Evolutionary conservation across 2,329 filamentous ascomycete species (phyloP).

Genomic region (Penicillium sp.): DNA sequence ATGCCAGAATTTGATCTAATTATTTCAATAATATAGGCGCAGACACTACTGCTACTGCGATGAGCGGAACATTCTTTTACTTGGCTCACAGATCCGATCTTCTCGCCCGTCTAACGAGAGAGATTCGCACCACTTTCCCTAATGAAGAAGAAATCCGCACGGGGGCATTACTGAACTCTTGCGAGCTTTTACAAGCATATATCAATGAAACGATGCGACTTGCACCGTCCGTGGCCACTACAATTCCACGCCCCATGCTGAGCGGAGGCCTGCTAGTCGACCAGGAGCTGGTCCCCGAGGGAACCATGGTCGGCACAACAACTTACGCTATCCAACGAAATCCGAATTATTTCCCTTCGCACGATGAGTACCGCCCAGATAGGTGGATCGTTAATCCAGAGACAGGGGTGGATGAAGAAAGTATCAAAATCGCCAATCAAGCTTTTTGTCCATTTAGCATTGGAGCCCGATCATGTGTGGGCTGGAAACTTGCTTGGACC

Average conservation of each 20-base stretch:
- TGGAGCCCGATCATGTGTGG: slow-evolving; percentile 8
- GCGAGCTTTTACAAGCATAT: slow-evolving; percentile 9
- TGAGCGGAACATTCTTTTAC: slow-evolving; percentile 8
- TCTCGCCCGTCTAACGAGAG: not conserved
- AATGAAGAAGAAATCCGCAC: slow-evolving; percentile 4
- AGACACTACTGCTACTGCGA: slow-evolving; percentile 7
- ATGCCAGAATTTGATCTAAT: not conserved
- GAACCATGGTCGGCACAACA: slow-evolving; percentile 9
- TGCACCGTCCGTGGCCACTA: not conserved
- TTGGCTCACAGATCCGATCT: slow-evolving; percentile 4
- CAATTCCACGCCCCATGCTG: slow-evolving; percentile 3
- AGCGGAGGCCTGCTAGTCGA: slow-evolving; percentile 6
- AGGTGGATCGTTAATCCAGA: slow-evolving; percentile 6
- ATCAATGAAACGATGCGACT: slow-evolving; percentile 14
- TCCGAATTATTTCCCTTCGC: slow-evolving; percentile 1
- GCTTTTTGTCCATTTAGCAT: slow-evolving; percentile 9
- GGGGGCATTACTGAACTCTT: not conserved
- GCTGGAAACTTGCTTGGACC: slow-evolving; percentile 12
- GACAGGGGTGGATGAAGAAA: slow-evolving; percentile 1
- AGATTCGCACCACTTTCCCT: slow-evolving; percentile 5
- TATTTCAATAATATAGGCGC: not conserved
- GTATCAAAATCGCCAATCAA: slow-evolving; percentile 3
- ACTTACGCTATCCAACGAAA: slow-evolving; percentile 5
- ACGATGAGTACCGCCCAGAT: slow-evolving; percentile 7
- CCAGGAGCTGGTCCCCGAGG: slow-evolving; percentile 7